phyloP scores from a whole-genome alignment of 2,329 filamentous ascomycete species.

The Botryosphaeria agaves region DNA sequence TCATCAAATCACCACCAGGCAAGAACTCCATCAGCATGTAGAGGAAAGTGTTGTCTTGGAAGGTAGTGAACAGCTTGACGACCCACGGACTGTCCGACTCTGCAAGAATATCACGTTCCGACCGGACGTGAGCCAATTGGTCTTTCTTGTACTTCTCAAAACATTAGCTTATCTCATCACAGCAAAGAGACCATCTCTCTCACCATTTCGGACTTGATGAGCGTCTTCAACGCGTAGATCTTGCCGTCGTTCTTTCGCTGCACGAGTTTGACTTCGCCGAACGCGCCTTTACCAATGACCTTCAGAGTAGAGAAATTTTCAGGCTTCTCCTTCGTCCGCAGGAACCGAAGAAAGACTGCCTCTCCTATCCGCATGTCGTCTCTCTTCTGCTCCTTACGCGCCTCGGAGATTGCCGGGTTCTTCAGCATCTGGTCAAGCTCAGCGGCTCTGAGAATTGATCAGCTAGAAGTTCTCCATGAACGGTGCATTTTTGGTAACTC shows the following conservation, averaged over 20 bases:
- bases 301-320: constrained; percentile 94
- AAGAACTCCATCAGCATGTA: constrained; percentile 99
- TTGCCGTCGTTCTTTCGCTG: constrained; percentile 93
- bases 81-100: constrained; percentile 99
- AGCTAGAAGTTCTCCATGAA: constrained; percentile 5
- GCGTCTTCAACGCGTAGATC: constrained; percentile 94
- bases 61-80: constrained; percentile 94
- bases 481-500: constrained; percentile 12
- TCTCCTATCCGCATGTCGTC: constrained; percentile 75
- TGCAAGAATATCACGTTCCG: constrained; percentile 91
- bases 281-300: constrained; percentile 97
- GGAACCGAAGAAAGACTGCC: constrained; percentile 81
- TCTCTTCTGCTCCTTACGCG: constrained; percentile 70
- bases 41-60: constrained; percentile 89
- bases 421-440: constrained; percentile 77
- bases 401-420: constrained; percentile 56
- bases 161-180: constrained; percentile 7
- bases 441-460: constrained; percentile 48
- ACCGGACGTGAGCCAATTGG: constrained; percentile 89
- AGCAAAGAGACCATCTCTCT: constrained; percentile 3
- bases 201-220: constrained; percentile 95
- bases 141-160: constrained; percentile 70
- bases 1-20: constrained; percentile 96
- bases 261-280: constrained; percentile 94
- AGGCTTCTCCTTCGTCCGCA: constrained; percentile 82